Evolutionary conservation across 2,329 filamentous ascomycete species (phyloP).

Genomic region (Cercospora nicotianae): DNA sequence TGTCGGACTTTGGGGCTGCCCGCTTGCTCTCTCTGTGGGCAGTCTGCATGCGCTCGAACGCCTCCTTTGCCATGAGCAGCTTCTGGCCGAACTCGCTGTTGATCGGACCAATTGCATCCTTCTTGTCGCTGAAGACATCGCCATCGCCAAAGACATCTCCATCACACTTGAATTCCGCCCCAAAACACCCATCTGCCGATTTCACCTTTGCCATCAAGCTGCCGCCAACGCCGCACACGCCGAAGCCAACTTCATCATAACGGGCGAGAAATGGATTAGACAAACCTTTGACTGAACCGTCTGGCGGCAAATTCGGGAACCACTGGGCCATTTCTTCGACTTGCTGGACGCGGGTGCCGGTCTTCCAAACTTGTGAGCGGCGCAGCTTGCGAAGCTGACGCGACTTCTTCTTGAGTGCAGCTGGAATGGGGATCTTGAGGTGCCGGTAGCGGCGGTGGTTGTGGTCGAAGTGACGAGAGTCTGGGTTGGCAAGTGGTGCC

Average conservation of each 20-base stretch:
- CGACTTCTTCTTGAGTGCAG: conserved; percentile 16
- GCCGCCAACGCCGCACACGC: neutral
- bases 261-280: neutral
- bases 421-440: conserved; percentile 8
- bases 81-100: neutral
- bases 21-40: neutral
- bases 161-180: neutral
- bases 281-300: conserved; percentile 14
- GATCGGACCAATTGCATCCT: neutral
- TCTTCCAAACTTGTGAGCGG: conserved; percentile 11
- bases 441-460: conserved; percentile 1
- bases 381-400: conserved; percentile 20
- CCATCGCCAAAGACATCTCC: neutral
- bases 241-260: neutral
- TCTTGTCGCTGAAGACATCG: neutral
- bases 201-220: neutral
- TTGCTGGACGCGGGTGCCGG: conserved; percentile 19
- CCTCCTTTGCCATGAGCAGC: neutral
- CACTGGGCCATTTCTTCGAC: conserved; percentile 21
- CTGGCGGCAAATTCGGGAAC: conserved; percentile 20
- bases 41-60: neutral
- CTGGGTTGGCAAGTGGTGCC: conserved; percentile 13
- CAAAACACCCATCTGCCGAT: neutral
- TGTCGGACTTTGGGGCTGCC: conserved; percentile 18
- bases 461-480: neutral